A percentile compares a stretch with the other conserved stretches of the same genome.
Conservation (phyloP, 345 rosid species). For the Salix arbutifolia region DNA sequence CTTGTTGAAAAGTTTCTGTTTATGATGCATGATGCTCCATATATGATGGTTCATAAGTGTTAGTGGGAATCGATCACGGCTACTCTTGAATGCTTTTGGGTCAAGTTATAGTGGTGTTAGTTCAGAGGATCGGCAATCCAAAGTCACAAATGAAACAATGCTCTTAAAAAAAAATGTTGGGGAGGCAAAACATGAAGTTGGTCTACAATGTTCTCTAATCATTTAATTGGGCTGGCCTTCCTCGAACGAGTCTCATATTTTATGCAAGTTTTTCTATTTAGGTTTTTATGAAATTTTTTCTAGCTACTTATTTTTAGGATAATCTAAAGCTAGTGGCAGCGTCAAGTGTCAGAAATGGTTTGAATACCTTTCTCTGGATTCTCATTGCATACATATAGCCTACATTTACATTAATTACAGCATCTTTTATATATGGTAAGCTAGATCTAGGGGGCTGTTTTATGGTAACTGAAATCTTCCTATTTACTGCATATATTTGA, state of each 20-base stretch:
- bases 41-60: not conserved
- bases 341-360: not conserved
- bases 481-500: no score
- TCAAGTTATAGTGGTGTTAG: not conserved
- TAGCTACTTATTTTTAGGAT: not conserved
- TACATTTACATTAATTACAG: no score
- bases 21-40: not conserved
- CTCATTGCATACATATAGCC: no score
- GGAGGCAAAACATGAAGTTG: not conserved
- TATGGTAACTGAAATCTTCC: no score
- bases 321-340: not conserved
- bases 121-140: not conserved
- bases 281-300: not conserved
- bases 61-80: not conserved
- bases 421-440: no score
- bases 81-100: not conserved
- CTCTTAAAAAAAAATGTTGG: no score
- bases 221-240: not conserved
- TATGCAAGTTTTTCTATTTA: no score
- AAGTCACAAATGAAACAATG: not conserved
- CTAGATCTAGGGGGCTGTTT: no score
- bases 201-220: no score
- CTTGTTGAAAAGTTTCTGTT: not conserved
- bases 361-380: no score
- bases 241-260: no score